Percentiles rank a stretch among this genome's conserved stretches.
phyloP scores from a whole-genome alignment of 2,329 filamentous ascomycete genomes.

The Purpureocillium takamizusanense region DNA sequence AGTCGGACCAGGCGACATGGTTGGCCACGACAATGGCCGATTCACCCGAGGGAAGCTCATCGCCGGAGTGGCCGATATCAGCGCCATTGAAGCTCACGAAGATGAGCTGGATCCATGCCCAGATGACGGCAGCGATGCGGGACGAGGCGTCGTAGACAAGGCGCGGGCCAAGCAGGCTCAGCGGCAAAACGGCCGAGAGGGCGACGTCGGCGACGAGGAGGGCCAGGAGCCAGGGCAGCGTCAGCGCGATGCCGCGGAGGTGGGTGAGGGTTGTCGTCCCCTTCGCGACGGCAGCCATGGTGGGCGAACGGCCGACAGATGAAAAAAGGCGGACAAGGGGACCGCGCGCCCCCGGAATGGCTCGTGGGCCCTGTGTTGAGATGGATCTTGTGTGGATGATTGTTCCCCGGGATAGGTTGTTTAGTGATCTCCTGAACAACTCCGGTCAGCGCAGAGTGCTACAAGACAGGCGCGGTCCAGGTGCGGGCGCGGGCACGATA shows the following conservation, averaged over 20 bases:
- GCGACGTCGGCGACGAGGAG: constrained; percentile 42
- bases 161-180: constrained; percentile 37
- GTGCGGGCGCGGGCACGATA: too few relatives aligned
- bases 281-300: constrained; percentile 6
- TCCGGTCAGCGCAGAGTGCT: too few relatives aligned
- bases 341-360: too few relatives aligned
- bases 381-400: too few relatives aligned
- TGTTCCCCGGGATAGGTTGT: too few relatives aligned
- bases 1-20: constrained; percentile 53
- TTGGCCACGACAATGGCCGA: constrained; percentile 52
- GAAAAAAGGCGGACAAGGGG: too few relatives aligned
- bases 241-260: constrained; percentile 32
- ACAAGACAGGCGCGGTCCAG: too few relatives aligned
- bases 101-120: constrained; percentile 47
- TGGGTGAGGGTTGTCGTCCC: constrained; percentile 18
- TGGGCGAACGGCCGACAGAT: too few relatives aligned
- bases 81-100: constrained; percentile 47
- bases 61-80: constrained; percentile 42
- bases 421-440: too few relatives aligned
- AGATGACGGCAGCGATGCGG: constrained; percentile 42
- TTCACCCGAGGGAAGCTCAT: constrained; percentile 41
- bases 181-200: constrained; percentile 37
- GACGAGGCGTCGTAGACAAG: constrained; percentile 46
- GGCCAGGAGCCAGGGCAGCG: constrained; percentile 43
- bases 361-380: too few relatives aligned